A percentile compares a stretch with the other conserved stretches of the same genome.
phyloP scores from a whole-genome alignment of 371 early-diverging fungal species.

The Rhizopus sp. region DNA sequence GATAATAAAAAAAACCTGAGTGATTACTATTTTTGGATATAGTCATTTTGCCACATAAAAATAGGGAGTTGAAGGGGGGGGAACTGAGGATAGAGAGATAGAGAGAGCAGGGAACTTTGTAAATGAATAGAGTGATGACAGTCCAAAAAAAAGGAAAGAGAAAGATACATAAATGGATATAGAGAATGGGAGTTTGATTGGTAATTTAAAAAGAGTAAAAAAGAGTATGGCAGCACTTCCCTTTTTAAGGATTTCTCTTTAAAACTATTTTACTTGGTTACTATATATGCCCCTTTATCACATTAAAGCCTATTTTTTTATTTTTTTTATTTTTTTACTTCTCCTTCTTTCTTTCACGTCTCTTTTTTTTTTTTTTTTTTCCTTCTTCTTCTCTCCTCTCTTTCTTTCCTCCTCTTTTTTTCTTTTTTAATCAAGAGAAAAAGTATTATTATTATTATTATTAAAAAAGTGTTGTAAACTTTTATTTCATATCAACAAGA shows the following conservation, averaged over 20 bases:
- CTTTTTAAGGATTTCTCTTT: neutral
- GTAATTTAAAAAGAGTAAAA: neutral
- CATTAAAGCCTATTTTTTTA: conserved; percentile 6
- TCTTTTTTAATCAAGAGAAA: conserved; percentile 12
- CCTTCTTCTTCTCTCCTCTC: conserved; percentile 5
- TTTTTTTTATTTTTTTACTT: conserved; percentile 1
- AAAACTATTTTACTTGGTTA: neutral
- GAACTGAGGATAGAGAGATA: neutral
- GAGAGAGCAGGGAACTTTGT: no score
- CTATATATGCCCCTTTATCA: conserved; percentile 5
- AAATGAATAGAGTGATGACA: no score
- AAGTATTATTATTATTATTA: conserved; percentile 22
- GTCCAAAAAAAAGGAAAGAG: no score
- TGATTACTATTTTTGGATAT: conserved; percentile 3
- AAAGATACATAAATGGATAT: no score
- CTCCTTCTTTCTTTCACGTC: conserved; percentile 1
- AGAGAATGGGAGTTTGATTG: no score
- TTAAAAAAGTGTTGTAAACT: neutral
- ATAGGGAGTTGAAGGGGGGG: neutral
- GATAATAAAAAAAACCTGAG: neutral
- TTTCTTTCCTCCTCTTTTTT: conserved; percentile 9
- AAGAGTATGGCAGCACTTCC: conserved; percentile 1
- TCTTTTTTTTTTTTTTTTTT: conserved; percentile 1
- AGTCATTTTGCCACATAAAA: conserved; percentile 6
- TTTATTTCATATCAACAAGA: neutral